Percentiles rank a stretch among this genome's conserved stretches.
Evolutionary conservation across 768 basidiomycete species (phyloP).

Genomic region (Psilocybe tampanensis): DNA sequence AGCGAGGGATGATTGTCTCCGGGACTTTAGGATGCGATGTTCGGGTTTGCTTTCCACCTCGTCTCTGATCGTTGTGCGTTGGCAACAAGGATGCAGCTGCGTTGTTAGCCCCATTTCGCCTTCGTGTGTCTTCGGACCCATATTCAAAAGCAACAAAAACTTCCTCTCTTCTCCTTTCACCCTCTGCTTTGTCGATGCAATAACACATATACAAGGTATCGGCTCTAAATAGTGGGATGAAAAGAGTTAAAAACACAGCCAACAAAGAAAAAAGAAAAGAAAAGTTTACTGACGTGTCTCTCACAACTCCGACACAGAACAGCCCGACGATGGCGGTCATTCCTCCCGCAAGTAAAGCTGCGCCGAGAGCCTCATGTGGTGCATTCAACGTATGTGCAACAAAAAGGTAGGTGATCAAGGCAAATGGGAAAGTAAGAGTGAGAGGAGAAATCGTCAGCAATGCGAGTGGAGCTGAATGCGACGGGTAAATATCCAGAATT

Average conservation of each 20-base stretch:
- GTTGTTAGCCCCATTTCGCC: neutral
- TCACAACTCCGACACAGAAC: constrained; percentile 82
- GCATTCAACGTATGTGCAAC: constrained; percentile 79
- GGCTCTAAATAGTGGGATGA: constrained; percentile 29
- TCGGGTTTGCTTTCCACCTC: neutral
- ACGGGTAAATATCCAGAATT: neutral
- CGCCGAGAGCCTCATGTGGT: constrained; percentile 73
- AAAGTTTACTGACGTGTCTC: constrained; percentile 52
- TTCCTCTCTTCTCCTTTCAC: constrained; percentile 41
- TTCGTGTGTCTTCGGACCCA: constrained; percentile 17
- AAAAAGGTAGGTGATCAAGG: constrained; percentile 82
- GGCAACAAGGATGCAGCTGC: neutral
- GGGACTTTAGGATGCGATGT: constrained; percentile 8
- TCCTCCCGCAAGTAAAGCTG: constrained; percentile 75
- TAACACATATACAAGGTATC: constrained; percentile 52
- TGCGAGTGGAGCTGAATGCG: constrained; percentile 56
- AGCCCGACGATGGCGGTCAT: constrained; percentile 81
- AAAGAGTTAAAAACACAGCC: neutral
- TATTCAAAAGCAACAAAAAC: constrained; percentile 45
- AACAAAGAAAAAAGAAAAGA: neutral
- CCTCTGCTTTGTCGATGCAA: constrained; percentile 48
- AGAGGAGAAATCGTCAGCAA: constrained; percentile 78
- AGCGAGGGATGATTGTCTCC: constrained; percentile 29
- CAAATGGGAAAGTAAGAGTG: constrained; percentile 80
- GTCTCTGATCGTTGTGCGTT: neutral